Evolutionary conservation across 2,329 filamentous ascomycete species (phyloP).

Genomic region (Beauveria scarabaeidicola): DNA sequence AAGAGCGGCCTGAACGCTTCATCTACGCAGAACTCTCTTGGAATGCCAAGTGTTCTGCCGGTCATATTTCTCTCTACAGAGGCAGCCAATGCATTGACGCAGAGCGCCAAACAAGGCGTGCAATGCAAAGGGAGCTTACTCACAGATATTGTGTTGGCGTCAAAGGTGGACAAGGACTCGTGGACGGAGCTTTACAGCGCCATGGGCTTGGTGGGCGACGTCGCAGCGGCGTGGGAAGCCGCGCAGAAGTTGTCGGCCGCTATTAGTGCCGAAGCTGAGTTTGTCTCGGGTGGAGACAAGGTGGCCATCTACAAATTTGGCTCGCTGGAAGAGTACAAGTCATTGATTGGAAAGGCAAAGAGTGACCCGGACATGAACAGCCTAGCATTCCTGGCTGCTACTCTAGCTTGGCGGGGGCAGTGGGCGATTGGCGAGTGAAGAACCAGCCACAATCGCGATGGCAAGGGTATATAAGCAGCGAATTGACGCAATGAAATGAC

Average conservation of each 20-base stretch:
- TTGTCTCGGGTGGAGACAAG: neutral
- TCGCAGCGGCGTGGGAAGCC: neutral
- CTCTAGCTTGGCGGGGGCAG: conserved; percentile 5
- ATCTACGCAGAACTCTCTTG: neutral
- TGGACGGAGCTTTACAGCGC: neutral
- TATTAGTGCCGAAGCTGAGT: neutral
- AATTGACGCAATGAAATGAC: neutral
- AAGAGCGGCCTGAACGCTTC: neutral
- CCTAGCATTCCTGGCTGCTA: conserved; percentile 5
- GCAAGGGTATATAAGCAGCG: neutral
- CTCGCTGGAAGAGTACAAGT: neutral
- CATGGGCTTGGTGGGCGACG: neutral
- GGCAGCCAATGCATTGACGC: neutral
- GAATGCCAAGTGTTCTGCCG: too few relatives aligned
- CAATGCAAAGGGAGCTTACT: neutral
- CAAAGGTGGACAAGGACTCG: neutral
- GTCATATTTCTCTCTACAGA: neutral
- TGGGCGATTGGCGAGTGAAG: conserved; percentile 2
- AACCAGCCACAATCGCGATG: neutral
- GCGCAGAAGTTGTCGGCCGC: neutral
- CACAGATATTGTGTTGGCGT: neutral
- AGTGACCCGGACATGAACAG: conserved; percentile 7
- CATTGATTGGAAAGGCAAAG: neutral
- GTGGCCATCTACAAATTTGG: neutral
- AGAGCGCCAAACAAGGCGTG: neutral